Evolutionary conservation across 2,329 filamentous ascomycete genomes (phyloP).

Genomic region (Cadophora sp.): DNA sequence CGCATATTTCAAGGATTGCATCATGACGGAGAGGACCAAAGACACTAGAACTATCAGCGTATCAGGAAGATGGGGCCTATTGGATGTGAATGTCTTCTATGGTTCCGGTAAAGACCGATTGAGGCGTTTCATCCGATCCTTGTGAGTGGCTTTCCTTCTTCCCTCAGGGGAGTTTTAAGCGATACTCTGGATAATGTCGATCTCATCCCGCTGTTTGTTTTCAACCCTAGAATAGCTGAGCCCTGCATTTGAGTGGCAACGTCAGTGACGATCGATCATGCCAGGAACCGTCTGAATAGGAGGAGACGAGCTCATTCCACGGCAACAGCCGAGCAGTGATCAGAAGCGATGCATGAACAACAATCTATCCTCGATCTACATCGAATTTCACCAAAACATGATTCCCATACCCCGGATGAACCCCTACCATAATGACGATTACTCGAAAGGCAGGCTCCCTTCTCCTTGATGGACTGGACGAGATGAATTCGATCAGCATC

Average conservation of each 20-base stretch:
- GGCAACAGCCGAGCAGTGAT: constrained; percentile 6
- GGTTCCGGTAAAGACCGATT: constrained; percentile 3
- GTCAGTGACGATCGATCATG: constrained; percentile 27
- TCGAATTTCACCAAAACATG: constrained; percentile 22
- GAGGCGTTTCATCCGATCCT: constrained; percentile 15
- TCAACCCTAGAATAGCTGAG: constrained; percentile 34
- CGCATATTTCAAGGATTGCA: constrained; percentile 3
- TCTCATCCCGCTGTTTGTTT: constrained; percentile 22
- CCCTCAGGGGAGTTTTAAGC: constrained; percentile 20
- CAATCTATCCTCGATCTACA: constrained; percentile 30
- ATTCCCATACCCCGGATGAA: not conserved
- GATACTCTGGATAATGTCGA: constrained; percentile 28
- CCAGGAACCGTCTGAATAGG: constrained; percentile 29
- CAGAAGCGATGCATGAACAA: constrained; percentile 26
- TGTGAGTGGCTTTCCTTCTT: constrained; percentile 18
- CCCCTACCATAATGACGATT: constrained; percentile 28
- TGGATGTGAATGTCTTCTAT: not conserved
- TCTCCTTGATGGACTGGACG: constrained; percentile 17
- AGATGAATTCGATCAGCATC: constrained; percentile 22
- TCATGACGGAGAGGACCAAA: not conserved
- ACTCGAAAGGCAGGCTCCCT: constrained; percentile 12
- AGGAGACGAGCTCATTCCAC: constrained; percentile 19
- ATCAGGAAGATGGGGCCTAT: not conserved
- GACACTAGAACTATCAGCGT: not conserved
- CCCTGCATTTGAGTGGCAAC: constrained; percentile 27